These are phyloP conservation scores for Fusarium temperatum DNA, from an alignment of 2,329 filamentous ascomycete genomes.

Conservation along the genomic window DNA sequence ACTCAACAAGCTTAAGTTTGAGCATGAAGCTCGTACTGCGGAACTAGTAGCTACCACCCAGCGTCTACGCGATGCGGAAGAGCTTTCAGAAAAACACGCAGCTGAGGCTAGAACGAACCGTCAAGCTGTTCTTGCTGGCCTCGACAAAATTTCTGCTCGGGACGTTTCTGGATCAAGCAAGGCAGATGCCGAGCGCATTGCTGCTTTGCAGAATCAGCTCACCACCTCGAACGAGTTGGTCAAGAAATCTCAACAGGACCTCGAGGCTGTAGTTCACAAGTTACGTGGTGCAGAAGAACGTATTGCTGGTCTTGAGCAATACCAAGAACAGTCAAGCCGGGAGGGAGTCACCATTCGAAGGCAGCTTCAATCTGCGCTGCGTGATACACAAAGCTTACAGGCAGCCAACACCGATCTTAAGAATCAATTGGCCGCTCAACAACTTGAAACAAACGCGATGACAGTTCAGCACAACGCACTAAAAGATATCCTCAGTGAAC, in stretches of 20 bases:
- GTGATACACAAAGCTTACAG: slow-evolving; percentile 84
- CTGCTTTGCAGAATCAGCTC: slow-evolving; percentile 81
- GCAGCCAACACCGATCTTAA: slow-evolving; percentile 83
- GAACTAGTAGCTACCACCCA: slow-evolving; percentile 81
- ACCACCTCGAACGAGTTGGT: slow-evolving; percentile 80
- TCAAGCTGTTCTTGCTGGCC: slow-evolving; percentile 80
- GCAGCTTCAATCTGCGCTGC: slow-evolving; percentile 85
- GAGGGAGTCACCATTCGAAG: slow-evolving; percentile 90
- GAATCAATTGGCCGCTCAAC: slow-evolving; percentile 82
- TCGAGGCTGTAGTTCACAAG: slow-evolving; percentile 86
- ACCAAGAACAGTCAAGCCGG: slow-evolving; percentile 95
- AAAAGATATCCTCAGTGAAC: slow-evolving; percentile 90
- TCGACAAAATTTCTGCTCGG: slow-evolving; percentile 75
- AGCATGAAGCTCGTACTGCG: slow-evolving; percentile 81
- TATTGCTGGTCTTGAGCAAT: slow-evolving; percentile 94
- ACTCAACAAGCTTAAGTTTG: slow-evolving; percentile 77
- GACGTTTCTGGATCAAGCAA: slow-evolving; percentile 59
- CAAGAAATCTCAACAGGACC: slow-evolving; percentile 88
- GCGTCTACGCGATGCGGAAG: slow-evolving; percentile 84
- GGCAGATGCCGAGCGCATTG: slow-evolving; percentile 71
- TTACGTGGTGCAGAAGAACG: slow-evolving; percentile 93
- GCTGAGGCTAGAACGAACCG: slow-evolving; percentile 88
- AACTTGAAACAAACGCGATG: slow-evolving; percentile 93
- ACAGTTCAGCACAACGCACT: slow-evolving; percentile 91
- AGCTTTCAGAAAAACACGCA: slow-evolving; percentile 86